A percentile compares a stretch with the other conserved stretches of the same genome.
Conservation (phyloP, 2,329 filamentous ascomycete species). For the Aspergillus fumigatiaffinis region DNA sequence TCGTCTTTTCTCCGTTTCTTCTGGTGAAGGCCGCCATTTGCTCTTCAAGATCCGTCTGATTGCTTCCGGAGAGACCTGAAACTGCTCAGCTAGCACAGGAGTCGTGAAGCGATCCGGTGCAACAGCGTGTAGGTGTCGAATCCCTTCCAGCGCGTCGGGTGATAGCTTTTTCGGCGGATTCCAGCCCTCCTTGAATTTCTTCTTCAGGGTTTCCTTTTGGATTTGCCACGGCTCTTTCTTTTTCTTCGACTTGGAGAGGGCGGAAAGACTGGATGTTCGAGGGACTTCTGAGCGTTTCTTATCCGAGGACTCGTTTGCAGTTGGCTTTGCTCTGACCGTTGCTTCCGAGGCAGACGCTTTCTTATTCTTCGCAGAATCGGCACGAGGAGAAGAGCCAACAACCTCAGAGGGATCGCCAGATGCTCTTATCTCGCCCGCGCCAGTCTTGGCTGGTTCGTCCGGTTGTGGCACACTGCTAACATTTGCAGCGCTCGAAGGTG, state of each 20-base stretch:
- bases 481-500: neutral
- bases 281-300: neutral
- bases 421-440: neutral
- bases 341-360: neutral
- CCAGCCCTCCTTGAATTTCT: constrained; percentile 80
- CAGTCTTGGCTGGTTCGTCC: neutral
- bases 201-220: constrained; percentile 69
- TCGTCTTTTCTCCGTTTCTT: constrained; percentile 37
- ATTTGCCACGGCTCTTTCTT: constrained; percentile 61
- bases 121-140: constrained; percentile 73
- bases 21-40: constrained; percentile 43
- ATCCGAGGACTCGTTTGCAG: neutral
- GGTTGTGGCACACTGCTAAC: neutral
- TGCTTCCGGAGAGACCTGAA: constrained; percentile 81
- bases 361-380: neutral
- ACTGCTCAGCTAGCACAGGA: constrained; percentile 67
- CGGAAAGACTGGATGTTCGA: neutral
- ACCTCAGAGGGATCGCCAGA: neutral
- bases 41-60: constrained; percentile 77
- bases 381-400: neutral
- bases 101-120: constrained; percentile 77
- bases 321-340: neutral
- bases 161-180: constrained; percentile 80
- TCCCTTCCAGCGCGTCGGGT: constrained; percentile 86
- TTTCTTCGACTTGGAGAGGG: constrained; percentile 15